phyloP scores from a whole-genome alignment of 345 rosid species.

The Populus ilicifolia region DNA sequence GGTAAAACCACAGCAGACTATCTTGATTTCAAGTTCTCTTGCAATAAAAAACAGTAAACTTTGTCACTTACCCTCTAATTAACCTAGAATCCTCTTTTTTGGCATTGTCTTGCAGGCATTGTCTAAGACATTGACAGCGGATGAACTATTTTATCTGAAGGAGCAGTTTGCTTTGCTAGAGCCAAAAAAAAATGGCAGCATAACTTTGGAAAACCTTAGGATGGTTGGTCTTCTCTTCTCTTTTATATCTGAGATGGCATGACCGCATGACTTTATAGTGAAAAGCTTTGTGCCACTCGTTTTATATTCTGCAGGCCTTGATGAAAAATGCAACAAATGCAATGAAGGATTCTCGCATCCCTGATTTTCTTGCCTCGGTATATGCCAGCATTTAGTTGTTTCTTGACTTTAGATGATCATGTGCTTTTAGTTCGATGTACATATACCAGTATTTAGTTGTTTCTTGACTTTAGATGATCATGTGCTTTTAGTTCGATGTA shows the following conservation, averaged over 20 bases:
- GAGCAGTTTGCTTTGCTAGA: conserved; percentile 70
- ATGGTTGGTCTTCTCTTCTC: conserved; percentile 38
- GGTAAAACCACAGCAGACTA: neutral
- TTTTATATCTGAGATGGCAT: neutral
- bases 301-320: conserved; percentile 52
- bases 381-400: conserved; percentile 12
- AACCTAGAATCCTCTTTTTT: neutral
- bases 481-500: conserved; percentile 8
- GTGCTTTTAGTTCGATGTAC: conserved; percentile 10
- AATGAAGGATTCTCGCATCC: conserved; percentile 79
- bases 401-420: neutral
- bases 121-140: conserved; percentile 68
- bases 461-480: neutral
- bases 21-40: neutral
- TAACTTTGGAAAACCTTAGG: conserved; percentile 64
- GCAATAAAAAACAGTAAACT: neutral
- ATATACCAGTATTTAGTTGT: conserved; percentile 18
- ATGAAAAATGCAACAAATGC: conserved; percentile 78
- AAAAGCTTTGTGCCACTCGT: conserved; percentile 6
- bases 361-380: conserved; percentile 73
- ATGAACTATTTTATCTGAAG: conserved; percentile 62
- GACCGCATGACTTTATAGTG: neutral
- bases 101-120: conserved; percentile 54
- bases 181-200: conserved; percentile 63
- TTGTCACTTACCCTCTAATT: neutral